Evolutionary conservation across 2,329 filamentous ascomycete species (phyloP).

Genomic region (Penicillium vulpinum): DNA sequence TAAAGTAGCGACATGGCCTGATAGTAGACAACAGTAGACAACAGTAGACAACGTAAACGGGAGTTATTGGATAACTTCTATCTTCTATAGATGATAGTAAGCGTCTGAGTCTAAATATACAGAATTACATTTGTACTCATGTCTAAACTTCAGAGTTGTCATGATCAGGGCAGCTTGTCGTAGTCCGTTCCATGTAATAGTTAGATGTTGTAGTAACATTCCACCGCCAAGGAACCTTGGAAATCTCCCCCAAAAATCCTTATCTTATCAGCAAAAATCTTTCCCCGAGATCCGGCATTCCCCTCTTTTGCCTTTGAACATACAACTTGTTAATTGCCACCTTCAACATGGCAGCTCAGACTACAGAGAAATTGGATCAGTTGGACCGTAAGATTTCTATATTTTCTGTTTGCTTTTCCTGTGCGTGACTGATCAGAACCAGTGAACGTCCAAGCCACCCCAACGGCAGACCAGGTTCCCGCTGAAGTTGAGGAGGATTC

Average conservation of each 20-base stretch:
- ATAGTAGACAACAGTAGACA: neutral
- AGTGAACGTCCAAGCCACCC: conserved; percentile 43
- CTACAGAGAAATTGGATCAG: conserved; percentile 43
- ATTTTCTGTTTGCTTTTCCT: neutral
- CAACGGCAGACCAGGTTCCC: conserved; percentile 36
- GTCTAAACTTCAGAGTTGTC: neutral
- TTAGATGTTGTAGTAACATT: neutral
- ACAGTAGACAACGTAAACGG: neutral
- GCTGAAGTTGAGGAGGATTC: conserved; percentile 56
- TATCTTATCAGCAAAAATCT: conserved; percentile 32
- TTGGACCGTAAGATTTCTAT: conserved; percentile 37
- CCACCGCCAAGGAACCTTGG: neutral
- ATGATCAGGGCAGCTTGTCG: neutral
- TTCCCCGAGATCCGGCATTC: conserved; percentile 24
- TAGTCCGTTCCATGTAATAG: neutral
- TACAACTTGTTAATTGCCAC: conserved; percentile 20
- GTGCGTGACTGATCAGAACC: conserved; percentile 22
- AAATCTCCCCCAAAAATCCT: neutral
- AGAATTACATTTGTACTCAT: no score
- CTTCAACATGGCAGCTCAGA: conserved; percentile 44
- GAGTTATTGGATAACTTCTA: neutral
- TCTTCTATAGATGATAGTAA: neutral
- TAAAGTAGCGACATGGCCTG: neutral
- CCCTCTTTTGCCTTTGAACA: conserved; percentile 19
- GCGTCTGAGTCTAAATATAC: no score